Base-by-base conservation (phyloP, 176 grass and related monocot genomes). In the Eragrostis curvula region DNA sequence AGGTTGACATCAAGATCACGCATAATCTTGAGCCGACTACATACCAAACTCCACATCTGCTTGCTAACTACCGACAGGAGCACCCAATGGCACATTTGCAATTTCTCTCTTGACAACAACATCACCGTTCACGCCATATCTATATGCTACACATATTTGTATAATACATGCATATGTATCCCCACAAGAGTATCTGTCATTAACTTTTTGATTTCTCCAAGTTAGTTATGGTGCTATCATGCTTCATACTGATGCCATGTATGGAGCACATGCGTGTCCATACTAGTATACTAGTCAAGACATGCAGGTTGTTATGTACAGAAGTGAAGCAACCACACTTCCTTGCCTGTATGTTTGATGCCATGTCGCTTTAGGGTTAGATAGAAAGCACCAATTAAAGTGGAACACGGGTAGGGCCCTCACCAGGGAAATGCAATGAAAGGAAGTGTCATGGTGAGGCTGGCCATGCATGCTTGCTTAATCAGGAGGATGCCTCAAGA, bases 331-430 rank as follows among this genome's bases (percentile, higher is more conserved):
- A 60, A 73, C 77, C 74, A 86, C 64, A 69, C 42, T 77, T 32
- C 24, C 30, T 12, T 23, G 5, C 43, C n/a, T 40, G 40, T 45
- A 86, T 41, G 66, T 88, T 79, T 78, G 97, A 99, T 99, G 93
- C 87, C 63, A 75, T 63, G 97, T 99, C 97, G 89, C 85, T 96
- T 66, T 99, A 81, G 63, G 67, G 93, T 99, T 99, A 94, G 93
- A 90, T 96, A 90, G 88, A 88, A 91, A 91, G 68, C 84, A 88
- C 73, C 83, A 61, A 86, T 87, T 87, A 84, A 78, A 84, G 81
- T 45, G 81, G 83, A 84, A 57, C 60, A 79, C 6, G 51, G 9
- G 55, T 79, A 21, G 92, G 84, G 8, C 88, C 92, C 84, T 59
- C 66, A 56, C 56, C 6, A 77, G 66, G 78, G 88, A 89, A 88